Percentiles rank a stretch among this genome's conserved stretches.
These are phyloP conservation scores for Talaromyces sp. DNA, from an alignment of 2,329 filamentous ascomycete species.

Conservation along the genomic window DNA sequence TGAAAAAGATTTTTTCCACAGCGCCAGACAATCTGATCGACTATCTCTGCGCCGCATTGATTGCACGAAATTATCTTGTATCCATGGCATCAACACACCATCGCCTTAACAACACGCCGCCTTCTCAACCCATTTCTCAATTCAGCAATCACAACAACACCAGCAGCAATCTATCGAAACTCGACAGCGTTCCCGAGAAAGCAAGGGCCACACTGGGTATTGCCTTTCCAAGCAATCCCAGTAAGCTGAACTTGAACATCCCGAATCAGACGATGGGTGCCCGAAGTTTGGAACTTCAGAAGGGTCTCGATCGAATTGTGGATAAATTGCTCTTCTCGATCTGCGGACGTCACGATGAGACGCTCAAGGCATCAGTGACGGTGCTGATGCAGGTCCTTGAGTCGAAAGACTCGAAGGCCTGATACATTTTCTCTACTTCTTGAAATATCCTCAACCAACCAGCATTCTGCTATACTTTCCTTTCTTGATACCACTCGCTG, in stretches of 20 bases:
- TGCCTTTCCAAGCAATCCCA: slow-evolving; percentile 24
- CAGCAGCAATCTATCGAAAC: slow-evolving; percentile 23
- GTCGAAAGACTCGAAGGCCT: slow-evolving; percentile 24
- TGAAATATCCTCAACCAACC: neutral
- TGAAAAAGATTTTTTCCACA: slow-evolving; percentile 36
- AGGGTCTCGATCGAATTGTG: slow-evolving; percentile 33
- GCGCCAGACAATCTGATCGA: slow-evolving; percentile 34
- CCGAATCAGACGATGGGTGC: slow-evolving; percentile 29
- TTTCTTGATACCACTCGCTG: slow-evolving; percentile 13
- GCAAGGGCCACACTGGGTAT: slow-evolving; percentile 33
- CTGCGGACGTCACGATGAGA: slow-evolving; percentile 34
- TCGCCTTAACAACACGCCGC: slow-evolving; percentile 23
- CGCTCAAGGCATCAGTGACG: slow-evolving; percentile 35
- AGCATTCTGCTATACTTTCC: neutral
- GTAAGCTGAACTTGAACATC: slow-evolving; percentile 7
- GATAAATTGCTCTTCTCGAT: slow-evolving; percentile 36
- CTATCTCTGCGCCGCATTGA: slow-evolving; percentile 35
- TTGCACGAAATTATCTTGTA: slow-evolving; percentile 37
- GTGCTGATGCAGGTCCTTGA: slow-evolving; percentile 40
- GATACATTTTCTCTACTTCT: neutral
- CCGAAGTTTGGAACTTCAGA: slow-evolving; percentile 30
- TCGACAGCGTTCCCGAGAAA: slow-evolving; percentile 34
- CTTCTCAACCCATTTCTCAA: slow-evolving; percentile 4
- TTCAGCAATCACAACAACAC: neutral
- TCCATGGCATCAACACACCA: slow-evolving; percentile 30